These are phyloP conservation scores for Fusarium sp. DNA, from an alignment of 2,329 filamentous ascomycete species.

Conservation along the genomic window DNA sequence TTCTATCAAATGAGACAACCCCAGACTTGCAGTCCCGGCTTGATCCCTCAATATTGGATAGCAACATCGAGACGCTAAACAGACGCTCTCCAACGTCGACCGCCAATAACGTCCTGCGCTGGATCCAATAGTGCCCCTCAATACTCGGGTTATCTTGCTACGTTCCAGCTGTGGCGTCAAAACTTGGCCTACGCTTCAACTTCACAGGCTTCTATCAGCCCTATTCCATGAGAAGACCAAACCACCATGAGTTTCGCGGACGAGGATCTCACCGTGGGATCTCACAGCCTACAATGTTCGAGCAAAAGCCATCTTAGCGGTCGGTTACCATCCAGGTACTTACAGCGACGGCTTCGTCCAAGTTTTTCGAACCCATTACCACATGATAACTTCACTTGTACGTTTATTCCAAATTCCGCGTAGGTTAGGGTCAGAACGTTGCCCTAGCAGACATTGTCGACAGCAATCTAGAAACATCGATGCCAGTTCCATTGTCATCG, in stretches of 20 bases:
- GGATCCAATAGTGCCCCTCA: neutral
- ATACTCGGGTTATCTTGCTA: neutral
- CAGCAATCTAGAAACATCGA: too few species aligned
- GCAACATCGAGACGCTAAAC: neutral
- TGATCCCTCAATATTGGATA: neutral
- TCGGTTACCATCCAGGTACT: neutral
- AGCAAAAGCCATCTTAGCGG: neutral
- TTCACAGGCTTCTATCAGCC: neutral
- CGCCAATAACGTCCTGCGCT: neutral
- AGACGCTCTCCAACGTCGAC: neutral
- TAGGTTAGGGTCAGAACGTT: too few species aligned
- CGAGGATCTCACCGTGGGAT: neutral
- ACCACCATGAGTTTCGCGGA: neutral
- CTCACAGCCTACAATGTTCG: neutral
- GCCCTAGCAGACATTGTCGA: too few species aligned
- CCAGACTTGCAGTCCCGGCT: conserved; percentile 5
- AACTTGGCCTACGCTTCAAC: neutral
- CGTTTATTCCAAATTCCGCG: too few species aligned
- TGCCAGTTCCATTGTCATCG: too few species aligned
- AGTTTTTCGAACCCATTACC: too few species aligned
- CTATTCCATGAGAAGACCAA: neutral
- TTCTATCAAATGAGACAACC: conserved; percentile 4
- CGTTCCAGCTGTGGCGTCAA: neutral
- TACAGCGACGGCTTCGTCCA: neutral
- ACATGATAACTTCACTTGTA: too few species aligned